Conservation (phyloP, 2,329 filamentous ascomycete species). For the Colletotrichum liaoningense region DNA sequence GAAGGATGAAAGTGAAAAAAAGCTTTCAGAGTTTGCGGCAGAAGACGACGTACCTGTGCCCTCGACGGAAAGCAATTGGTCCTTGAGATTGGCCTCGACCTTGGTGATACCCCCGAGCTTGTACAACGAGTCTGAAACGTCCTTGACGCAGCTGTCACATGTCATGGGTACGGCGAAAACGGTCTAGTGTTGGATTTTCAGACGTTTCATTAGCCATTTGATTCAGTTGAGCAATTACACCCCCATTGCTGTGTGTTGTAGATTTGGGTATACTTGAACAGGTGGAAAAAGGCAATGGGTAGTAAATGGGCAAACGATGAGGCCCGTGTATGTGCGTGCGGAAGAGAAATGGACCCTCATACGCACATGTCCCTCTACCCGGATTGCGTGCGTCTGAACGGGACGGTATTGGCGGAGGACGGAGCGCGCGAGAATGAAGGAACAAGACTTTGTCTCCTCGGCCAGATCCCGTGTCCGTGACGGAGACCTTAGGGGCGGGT, state of each 20-base stretch:
- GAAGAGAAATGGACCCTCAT: neutral
- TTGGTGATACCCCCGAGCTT: constrained; percentile 84
- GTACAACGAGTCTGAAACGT: constrained; percentile 83
- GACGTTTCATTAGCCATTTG: constrained; percentile 48
- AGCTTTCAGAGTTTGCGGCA: constrained; percentile 26
- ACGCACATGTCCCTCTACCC: neutral
- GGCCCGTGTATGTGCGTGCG: neutral
- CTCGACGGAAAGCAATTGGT: constrained; percentile 86
- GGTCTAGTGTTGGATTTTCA: constrained; percentile 68
- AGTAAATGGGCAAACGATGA: neutral
- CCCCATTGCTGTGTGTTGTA: neutral
- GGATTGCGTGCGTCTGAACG: neutral
- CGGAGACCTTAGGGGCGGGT: neutral
- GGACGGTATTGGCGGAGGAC: neutral
- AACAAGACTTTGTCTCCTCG: neutral
- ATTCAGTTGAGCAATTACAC: neutral
- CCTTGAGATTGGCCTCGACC: constrained; percentile 83
- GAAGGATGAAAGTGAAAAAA: neutral
- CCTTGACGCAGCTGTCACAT: constrained; percentile 89
- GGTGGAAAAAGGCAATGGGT: neutral
- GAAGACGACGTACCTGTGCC: constrained; percentile 73
- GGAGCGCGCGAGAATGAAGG: neutral
- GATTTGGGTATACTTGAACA: too few relatives aligned
- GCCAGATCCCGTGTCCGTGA: neutral
- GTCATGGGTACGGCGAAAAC: constrained; percentile 95